These are phyloP conservation scores for Eimeria falciformis DNA, from an alignment of 169 alveolate genomes.

Conservation along the genomic window DNA sequence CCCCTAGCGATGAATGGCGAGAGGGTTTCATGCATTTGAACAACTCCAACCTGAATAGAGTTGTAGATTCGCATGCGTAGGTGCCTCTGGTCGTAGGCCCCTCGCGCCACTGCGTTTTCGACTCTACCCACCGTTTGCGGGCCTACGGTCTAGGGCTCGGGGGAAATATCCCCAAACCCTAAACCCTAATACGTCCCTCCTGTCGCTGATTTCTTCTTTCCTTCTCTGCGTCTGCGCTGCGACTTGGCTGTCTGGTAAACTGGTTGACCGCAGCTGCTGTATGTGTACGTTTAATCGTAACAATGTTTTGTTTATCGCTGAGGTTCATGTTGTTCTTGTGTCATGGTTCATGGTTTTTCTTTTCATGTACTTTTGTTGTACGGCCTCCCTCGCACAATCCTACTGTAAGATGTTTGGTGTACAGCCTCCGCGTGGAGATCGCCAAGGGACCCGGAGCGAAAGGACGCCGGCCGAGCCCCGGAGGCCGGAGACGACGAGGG, in stretches of 20 bases:
- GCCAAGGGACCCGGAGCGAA: conserved; percentile 65
- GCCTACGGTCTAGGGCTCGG: neutral
- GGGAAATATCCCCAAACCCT: neutral
- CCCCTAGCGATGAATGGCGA: neutral
- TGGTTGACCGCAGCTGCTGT: conserved; percentile 39
- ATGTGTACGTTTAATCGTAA: neutral
- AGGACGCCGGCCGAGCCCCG: conserved; percentile 50
- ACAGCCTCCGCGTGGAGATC: conserved; percentile 66
- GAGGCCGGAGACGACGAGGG: conserved; percentile 36
- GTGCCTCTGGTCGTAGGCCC: conserved; percentile 72
- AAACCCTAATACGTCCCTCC: conserved; percentile 29
- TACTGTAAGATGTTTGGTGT: neutral
- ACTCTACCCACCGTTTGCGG: conserved; percentile 4
- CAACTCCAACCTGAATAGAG: too few relatives aligned
- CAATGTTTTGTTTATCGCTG: neutral
- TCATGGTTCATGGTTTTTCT: too few relatives aligned
- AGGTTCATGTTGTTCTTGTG: neutral
- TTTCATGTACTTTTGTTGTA: too few relatives aligned
- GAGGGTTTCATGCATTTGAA: too few relatives aligned
- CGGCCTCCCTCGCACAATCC: too few relatives aligned
- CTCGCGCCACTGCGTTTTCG: conserved; percentile 62
- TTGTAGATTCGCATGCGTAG: conserved; percentile 28
- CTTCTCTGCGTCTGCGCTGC: conserved; percentile 71
- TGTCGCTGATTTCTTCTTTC: conserved; percentile 24
- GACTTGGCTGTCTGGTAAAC: conserved; percentile 68